Evolutionary conservation across 140 eudicot species (phyloP).

Genomic region (Oenanthe javanica): DNA sequence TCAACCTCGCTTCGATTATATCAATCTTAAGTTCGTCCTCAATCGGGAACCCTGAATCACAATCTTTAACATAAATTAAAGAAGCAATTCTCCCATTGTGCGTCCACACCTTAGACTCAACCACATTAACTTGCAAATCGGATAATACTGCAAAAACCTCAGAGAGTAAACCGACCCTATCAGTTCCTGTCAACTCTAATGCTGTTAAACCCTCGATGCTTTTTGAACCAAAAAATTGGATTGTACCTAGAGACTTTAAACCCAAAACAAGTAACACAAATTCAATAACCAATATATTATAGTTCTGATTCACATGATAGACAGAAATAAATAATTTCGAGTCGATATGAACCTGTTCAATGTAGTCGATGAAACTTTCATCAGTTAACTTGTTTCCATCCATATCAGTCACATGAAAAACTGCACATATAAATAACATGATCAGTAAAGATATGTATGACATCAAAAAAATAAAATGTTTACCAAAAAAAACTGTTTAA

Average conservation of each 20-base stretch:
- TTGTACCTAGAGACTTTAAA: slow-evolving; percentile 47
- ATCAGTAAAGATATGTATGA: background rate
- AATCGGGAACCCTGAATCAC: slow-evolving; percentile 37
- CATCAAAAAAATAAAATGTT: no score
- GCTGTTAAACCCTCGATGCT: slow-evolving; percentile 44
- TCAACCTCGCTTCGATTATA: slow-evolving; percentile 32
- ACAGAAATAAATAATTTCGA: no score
- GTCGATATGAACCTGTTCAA: slow-evolving; percentile 38
- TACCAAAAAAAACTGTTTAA: background rate
- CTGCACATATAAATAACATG: slow-evolving; percentile 20
- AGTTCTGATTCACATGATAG: background rate
- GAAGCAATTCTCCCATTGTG: slow-evolving; percentile 70
- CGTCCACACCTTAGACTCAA: slow-evolving; percentile 68
- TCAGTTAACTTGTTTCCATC: slow-evolving; percentile 51
- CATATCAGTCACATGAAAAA: slow-evolving; percentile 57
- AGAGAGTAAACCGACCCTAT: slow-evolving; percentile 47
- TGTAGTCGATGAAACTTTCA: slow-evolving; percentile 37
- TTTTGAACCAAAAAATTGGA: slow-evolving; percentile 28
- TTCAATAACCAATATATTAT: background rate
- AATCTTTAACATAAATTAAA: slow-evolving; percentile 44
- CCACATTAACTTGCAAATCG: slow-evolving; percentile 42
- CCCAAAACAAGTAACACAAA: background rate
- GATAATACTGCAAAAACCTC: slow-evolving; percentile 59
- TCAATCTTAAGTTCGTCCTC: slow-evolving; percentile 35
- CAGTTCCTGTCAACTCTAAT: slow-evolving; percentile 53